A percentile compares a stretch with the other conserved stretches of the same genome.
These are phyloP conservation scores for Bjerkandera adusta DNA, from an alignment of 1,284 basidiomycete genomes.

Conservation along the genomic window DNA sequence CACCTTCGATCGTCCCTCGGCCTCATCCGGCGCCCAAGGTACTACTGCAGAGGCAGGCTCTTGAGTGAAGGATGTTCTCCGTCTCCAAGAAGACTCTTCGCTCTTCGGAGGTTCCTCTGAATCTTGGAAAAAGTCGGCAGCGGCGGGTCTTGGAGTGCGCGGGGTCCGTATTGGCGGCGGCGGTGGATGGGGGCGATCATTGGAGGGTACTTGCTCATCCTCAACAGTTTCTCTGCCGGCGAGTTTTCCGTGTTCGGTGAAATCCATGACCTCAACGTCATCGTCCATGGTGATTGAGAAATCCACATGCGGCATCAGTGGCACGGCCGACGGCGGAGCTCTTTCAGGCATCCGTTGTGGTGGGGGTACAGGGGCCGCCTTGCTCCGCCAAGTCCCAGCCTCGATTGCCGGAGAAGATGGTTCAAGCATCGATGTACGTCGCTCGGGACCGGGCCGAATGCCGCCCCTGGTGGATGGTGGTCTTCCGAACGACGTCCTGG, in stretches of 20 bases:
- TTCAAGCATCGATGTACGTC: slow-evolving; percentile 26
- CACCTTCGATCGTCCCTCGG: too few relatives aligned
- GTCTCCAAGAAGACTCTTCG: slow-evolving; percentile 45
- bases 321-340: slow-evolving; percentile 26
- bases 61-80: slow-evolving; percentile 16
- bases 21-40: slow-evolving; percentile 1
- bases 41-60: neutral
- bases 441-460: slow-evolving; percentile 26
- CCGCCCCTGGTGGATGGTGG: slow-evolving; percentile 33
- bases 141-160: slow-evolving; percentile 44
- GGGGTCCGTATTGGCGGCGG: neutral
- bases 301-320: slow-evolving; percentile 43
- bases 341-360: slow-evolving; percentile 21
- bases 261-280: slow-evolving; percentile 74
- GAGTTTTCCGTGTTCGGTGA: slow-evolving; percentile 70
- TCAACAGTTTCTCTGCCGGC: slow-evolving; percentile 38
- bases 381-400: slow-evolving; percentile 64
- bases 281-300: slow-evolving; percentile 51
- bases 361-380: slow-evolving; percentile 35
- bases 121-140: slow-evolving; percentile 70
- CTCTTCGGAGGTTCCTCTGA: slow-evolving; percentile 17
- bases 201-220: slow-evolving; percentile 22
- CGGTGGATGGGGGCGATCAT: slow-evolving; percentile 25
- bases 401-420: slow-evolving; percentile 34
- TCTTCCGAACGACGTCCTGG: slow-evolving; percentile 22